phyloP scores from a whole-genome alignment of 2,329 filamentous ascomycete genomes.

The Apiospora koreana region DNA sequence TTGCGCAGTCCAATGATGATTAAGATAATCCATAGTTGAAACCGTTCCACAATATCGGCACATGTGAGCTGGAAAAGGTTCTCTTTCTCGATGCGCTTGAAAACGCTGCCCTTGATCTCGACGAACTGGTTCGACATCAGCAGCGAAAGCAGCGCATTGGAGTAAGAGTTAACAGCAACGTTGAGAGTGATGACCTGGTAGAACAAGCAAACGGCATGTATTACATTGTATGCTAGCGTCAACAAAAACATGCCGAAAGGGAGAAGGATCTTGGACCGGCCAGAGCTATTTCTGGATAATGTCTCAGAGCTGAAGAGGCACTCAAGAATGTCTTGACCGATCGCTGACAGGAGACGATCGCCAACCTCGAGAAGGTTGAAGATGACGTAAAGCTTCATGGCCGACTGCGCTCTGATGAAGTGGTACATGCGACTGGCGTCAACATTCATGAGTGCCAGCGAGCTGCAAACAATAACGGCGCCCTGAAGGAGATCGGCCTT shows the following conservation, averaged over 20 bases:
- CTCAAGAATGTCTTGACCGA: conserved; percentile 95
- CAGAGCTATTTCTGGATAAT: conserved; percentile 81
- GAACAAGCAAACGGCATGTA: conserved; percentile 86
- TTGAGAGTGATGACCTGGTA: conserved; percentile 98
- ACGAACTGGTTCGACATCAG: conserved; percentile 98
- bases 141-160: conserved; percentile 88
- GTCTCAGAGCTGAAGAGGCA: conserved; percentile 94
- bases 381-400: conserved; percentile 98
- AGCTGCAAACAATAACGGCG: conserved; percentile 82
- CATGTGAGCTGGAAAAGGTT: conserved; percentile 96
- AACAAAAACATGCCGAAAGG: conserved; percentile 91
- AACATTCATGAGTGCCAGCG: conserved; percentile 80
- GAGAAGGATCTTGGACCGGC: conserved; percentile 85
- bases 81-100: conserved; percentile 98
- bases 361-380: conserved; percentile 96
- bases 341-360: conserved; percentile 83
- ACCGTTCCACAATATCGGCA: conserved; percentile 93
- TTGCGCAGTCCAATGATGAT: conserved; percentile 95
- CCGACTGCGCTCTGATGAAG: conserved; percentile 91
- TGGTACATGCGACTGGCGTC: conserved; percentile 99
- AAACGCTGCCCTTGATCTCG: conserved; percentile 97
- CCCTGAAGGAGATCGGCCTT: conserved; percentile 96
- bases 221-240: conserved; percentile 82
- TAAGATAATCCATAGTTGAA: conserved; percentile 97
- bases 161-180: conserved; percentile 97